Evolutionary conservation across 2,329 filamentous ascomycete genomes (phyloP), one percentile per base, ranked within the genome.

Genomic region (Trematosphaeria pertusa): DNA sequence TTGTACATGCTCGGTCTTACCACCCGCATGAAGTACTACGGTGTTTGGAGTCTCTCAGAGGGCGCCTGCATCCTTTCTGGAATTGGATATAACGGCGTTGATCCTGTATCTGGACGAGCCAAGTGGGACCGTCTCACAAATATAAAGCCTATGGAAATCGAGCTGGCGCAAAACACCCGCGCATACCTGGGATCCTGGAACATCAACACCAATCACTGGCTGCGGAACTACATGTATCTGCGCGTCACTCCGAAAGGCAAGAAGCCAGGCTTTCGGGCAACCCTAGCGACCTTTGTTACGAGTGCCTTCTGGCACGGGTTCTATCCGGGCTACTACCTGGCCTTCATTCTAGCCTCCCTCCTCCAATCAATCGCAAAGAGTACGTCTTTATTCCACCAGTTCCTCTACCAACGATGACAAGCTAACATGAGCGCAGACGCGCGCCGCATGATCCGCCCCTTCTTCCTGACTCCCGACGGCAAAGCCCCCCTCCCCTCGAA

Each of bases 301-400:
- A 96, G 91, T 65, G 93, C 94, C 3, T 87, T 97, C 59, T 99
- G 94, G 94, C 94, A 99, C 67, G 94, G 94, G 21, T 99, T 99
- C 74, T 95, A 96, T 59, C 93, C 94, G 0, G 94, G 94, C 5
- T 99, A 99, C 73, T 97, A 97, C 71, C 75, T 99, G 50, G 82
- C 88, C 4, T 99, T 99, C 64, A 76, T 97, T 31, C 80, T 97
- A 6, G 94, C 89, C 1, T 91, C 91, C 52, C 89, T 99, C 58
- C 83, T 97, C 21, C 94, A 99, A 69, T 97, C 91, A 2, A 87
- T 87, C 14, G 92, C 94, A 44, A 99, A 99, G 78, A 91, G 92
- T 97, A 79, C 70, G 87, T 81, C 3, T 7, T 9, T 12, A 12
- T 31, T n/a, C 9, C 8, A 18, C 4, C 30, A 14, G n/a, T 34